phyloP scores from a whole-genome alignment of 2,329 filamentous ascomycete species.

The Phyllosticta citrichinensis region DNA sequence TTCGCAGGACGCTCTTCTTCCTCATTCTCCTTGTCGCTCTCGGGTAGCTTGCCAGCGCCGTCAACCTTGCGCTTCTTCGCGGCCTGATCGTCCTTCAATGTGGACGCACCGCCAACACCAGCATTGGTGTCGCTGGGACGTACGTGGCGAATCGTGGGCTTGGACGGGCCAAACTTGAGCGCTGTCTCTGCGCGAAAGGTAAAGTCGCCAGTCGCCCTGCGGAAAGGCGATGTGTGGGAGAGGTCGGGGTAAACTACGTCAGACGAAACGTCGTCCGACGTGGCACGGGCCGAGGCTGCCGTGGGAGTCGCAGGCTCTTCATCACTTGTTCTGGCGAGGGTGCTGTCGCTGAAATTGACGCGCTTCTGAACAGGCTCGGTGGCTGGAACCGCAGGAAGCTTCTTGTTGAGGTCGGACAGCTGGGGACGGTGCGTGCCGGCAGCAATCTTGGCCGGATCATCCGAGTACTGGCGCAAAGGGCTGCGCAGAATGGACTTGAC shows the following conservation, averaged over 20 bases:
- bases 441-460: slow-evolving; percentile 49
- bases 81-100: slow-evolving; percentile 13
- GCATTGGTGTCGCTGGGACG: slow-evolving; percentile 32
- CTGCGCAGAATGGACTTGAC: slow-evolving; percentile 56
- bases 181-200: slow-evolving; percentile 38
- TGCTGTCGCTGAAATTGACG: slow-evolving; percentile 70
- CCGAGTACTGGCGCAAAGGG: slow-evolving; percentile 48
- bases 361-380: slow-evolving; percentile 68
- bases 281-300: slow-evolving; percentile 20
- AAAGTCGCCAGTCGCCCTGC: slow-evolving; percentile 31
- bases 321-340: slow-evolving; percentile 21
- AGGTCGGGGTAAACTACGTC: slow-evolving; percentile 30
- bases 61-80: slow-evolving; percentile 36
- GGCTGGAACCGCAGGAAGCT: slow-evolving; percentile 43
- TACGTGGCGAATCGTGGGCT: slow-evolving; percentile 30
- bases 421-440: slow-evolving; percentile 47
- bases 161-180: slow-evolving; percentile 32
- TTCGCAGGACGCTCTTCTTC: slow-evolving; percentile 25
- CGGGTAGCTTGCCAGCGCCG: slow-evolving; percentile 19
- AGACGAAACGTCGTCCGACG: slow-evolving; percentile 18
- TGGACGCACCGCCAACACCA: slow-evolving; percentile 10
- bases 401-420: slow-evolving; percentile 40
- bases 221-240: slow-evolving; percentile 18
- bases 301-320: slow-evolving; percentile 20
- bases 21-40: slow-evolving; percentile 36